Base-by-base conservation (phyloP, 2,329 filamentous ascomycete genomes). In the Botrytis byssoidea region DNA sequence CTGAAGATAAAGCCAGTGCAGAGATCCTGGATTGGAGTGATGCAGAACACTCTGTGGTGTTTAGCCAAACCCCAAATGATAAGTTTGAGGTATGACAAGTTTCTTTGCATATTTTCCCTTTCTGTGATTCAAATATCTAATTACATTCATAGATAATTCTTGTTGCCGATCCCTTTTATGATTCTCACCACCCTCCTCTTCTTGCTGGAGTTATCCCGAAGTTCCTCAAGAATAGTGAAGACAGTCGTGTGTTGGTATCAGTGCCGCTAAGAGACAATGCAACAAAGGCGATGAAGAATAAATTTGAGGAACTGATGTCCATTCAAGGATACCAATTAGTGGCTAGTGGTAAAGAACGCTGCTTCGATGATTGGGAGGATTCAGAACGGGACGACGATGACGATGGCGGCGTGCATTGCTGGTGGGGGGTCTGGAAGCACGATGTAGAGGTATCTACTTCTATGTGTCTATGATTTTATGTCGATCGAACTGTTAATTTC, bases 141-240 rank as follows among this genome's bases (percentile, higher is more conserved):
- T 55, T 37, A 65, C 46, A 72, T 22, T 46, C 35, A 61, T 86
- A 91, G 85, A 84, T 97, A 72, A 89, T 98, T 61, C 86, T 99
- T 4, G 93, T 90, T 3, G 94, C 95, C 4, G 96, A 99, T 82
- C 89, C 93, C 0, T 85, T 99, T 32, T 98, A 98, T 82, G 94
- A 95, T 64, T 88, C 94, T 67, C 88, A 92, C 6, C 96, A 98
- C 80, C 94, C 95, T 0, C 83, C 82, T 4, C 88, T 96, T 79
- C 87, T 98, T 35, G 90, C 91, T 0, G 85, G 89, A 22, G 91
- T 93, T 22, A 90, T 98, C 63, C 83, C 86, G 16, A 83, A 87
- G 57, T 93, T 94, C 83, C 85, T 98, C 18, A 86, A 86, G 14
- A 82, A 85, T 22, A 85, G 85, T 4, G 73, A 81, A 0, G 44